These are phyloP conservation scores for Pugionium cornutum DNA, from an alignment of 345 rosid genomes.

Conservation along the genomic window DNA sequence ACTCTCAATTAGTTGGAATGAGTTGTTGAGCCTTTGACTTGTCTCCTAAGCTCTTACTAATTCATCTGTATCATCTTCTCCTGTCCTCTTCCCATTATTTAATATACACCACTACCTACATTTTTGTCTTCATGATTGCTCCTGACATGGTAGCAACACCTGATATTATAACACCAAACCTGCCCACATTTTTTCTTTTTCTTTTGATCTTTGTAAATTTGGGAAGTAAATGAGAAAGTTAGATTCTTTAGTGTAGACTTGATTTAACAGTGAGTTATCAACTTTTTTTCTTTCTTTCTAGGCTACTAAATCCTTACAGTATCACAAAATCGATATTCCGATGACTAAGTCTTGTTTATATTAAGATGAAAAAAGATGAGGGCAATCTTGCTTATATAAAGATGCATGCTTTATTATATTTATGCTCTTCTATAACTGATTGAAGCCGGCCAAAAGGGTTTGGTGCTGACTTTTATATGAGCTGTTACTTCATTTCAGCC, in stretches of 20 bases:
- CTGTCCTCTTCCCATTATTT: conserved; percentile 9
- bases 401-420: conserved; percentile 25
- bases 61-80: conserved; percentile 41
- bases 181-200: not conserved
- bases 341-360: not conserved
- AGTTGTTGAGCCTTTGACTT: conserved; percentile 43
- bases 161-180: conserved; percentile 10
- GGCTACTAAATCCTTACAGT: not conserved
- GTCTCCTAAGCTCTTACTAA: conserved; percentile 42
- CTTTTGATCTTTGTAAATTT: not conserved
- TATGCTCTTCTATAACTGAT: conserved; percentile 28
- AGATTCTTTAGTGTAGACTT: not conserved
- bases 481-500: conserved; percentile 27
- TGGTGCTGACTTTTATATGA: conserved; percentile 33
- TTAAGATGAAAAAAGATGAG: conserved; percentile 11
- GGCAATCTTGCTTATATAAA: conserved; percentile 10
- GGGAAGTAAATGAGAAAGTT: not conserved
- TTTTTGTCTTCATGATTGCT: conserved; percentile 32
- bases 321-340: not conserved
- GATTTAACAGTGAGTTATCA: not conserved
- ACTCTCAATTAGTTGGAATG: conserved; percentile 36
- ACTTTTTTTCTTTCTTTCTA: not conserved
- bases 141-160: conserved; percentile 38
- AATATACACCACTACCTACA: not conserved
- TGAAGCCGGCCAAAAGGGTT: conserved; percentile 37